A percentile compares a stretch with the other conserved stretches of the same genome.
Evolutionary conservation across 768 basidiomycete genomes (phyloP).

Genomic region (Suillus luteus): DNA sequence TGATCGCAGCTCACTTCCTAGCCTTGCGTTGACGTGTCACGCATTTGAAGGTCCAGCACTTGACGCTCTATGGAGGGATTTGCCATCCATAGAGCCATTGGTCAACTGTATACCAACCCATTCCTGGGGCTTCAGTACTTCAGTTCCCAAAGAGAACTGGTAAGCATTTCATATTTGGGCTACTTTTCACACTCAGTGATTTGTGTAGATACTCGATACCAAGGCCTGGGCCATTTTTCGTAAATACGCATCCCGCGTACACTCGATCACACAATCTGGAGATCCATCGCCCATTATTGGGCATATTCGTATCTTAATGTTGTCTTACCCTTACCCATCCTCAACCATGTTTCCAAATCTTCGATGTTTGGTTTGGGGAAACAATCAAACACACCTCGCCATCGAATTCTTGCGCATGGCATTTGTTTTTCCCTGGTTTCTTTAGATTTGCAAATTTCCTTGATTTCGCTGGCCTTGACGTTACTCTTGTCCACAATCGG

Average conservation of each 20-base stretch:
- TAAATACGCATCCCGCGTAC: conserved; percentile 29
- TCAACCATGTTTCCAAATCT: conserved; percentile 30
- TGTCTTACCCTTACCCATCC: conserved; percentile 20
- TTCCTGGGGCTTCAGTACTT: neutral
- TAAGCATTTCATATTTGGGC: neutral
- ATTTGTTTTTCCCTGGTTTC: conserved; percentile 24
- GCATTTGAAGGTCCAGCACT: conserved; percentile 26
- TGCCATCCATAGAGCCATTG: conserved; percentile 26
- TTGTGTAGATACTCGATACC: neutral
- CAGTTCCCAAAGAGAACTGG: neutral
- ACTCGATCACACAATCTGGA: conserved; percentile 20
- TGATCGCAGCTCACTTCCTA: conserved; percentile 18
- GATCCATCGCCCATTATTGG: conserved; percentile 21
- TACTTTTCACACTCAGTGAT: neutral
- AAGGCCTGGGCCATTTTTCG: conserved; percentile 26
- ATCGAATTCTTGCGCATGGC: conserved; percentile 28
- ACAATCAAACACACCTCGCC: conserved; percentile 19
- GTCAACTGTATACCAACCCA: conserved; percentile 9
- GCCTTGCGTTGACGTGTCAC: conserved; percentile 27
- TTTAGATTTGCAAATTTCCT: conserved; percentile 15
- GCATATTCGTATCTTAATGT: conserved; percentile 12
- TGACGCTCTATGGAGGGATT: conserved; percentile 27
- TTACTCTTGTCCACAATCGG: conserved; percentile 25
- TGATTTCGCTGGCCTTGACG: neutral
- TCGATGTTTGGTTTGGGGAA: conserved; percentile 26